Percentiles rank a stretch among this genome's conserved stretches.
phyloP scores from a whole-genome alignment of 106 monocot genomes.

The Apostasia shenzhenica region DNA sequence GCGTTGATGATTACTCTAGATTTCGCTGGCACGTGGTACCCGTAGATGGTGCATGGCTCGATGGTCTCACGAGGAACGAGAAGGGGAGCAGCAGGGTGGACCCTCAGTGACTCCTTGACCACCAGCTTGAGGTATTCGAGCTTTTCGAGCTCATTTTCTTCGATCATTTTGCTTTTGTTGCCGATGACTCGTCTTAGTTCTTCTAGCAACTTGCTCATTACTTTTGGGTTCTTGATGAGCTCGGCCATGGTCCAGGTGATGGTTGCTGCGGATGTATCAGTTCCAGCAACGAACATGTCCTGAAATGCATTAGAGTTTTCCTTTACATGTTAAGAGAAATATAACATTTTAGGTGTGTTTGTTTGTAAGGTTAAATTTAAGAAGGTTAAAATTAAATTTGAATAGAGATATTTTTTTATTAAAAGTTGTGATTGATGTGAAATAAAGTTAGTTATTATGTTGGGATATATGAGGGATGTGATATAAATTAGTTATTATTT shows the following conservation, averaged over 20 bases:
- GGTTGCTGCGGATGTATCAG: constrained; percentile 10
- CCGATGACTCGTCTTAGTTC: constrained; percentile 4
- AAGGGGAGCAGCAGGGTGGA: background rate
- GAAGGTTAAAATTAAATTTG: too few relatives aligned
- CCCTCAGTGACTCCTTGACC: background rate
- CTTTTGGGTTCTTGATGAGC: background rate
- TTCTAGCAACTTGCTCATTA: constrained; percentile 5
- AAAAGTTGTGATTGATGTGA: too few relatives aligned
- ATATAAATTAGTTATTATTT: too few relatives aligned
- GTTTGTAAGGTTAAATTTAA: too few relatives aligned
- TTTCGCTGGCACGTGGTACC: background rate
- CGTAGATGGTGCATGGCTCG: background rate
- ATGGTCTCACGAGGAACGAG: background rate
- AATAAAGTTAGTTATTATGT: too few relatives aligned
- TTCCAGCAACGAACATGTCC: constrained; percentile 6
- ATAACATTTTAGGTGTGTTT: too few relatives aligned
- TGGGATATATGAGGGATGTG: too few relatives aligned
- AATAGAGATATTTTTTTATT: too few relatives aligned
- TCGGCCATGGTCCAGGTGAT: constrained; percentile 12
- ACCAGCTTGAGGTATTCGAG: constrained; percentile 6
- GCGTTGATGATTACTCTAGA: background rate
- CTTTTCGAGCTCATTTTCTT: constrained; percentile 7
- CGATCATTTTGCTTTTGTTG: constrained; percentile 1
- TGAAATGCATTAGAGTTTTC: background rate
- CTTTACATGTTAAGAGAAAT: too few relatives aligned